phyloP scores from a whole-genome alignment of 441 rosid species.

The Populus hybrid region DNA sequence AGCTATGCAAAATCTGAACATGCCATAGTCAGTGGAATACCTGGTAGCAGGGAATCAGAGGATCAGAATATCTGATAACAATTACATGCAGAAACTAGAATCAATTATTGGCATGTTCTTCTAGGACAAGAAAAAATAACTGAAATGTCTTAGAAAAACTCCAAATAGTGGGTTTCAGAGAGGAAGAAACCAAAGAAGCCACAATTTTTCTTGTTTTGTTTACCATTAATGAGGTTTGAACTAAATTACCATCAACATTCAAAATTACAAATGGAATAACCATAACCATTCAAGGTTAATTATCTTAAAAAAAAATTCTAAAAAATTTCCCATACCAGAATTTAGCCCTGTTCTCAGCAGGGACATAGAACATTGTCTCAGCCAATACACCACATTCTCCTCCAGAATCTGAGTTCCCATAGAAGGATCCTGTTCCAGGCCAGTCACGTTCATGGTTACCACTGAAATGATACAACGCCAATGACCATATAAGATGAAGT shows the following conservation, averaged over 20 bases:
- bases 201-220: neutral
- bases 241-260: neutral
- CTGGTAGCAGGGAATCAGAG: constrained; percentile 25
- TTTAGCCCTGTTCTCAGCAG: constrained; percentile 74
- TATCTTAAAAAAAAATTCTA: neutral
- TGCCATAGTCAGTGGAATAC: constrained; percentile 82
- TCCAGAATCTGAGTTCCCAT: constrained; percentile 63
- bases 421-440: constrained; percentile 83
- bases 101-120: neutral
- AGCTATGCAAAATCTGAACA: constrained; percentile 82
- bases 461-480: constrained; percentile 32
- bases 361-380: constrained; percentile 79
- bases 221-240: neutral
- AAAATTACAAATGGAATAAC: neutral
- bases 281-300: neutral
- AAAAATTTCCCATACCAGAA: constrained; percentile 44
- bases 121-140: neutral
- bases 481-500: constrained; percentile 8
- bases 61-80: neutral
- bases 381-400: constrained; percentile 91
- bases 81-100: neutral
- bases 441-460: constrained; percentile 95
- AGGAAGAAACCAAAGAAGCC: neutral
- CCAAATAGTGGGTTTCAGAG: neutral
- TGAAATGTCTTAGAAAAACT: neutral